Evolutionary conservation across 768 basidiomycete genomes (phyloP), one percentile per base, ranked within the genome.

Genomic region (Suillus hirtellus): DNA sequence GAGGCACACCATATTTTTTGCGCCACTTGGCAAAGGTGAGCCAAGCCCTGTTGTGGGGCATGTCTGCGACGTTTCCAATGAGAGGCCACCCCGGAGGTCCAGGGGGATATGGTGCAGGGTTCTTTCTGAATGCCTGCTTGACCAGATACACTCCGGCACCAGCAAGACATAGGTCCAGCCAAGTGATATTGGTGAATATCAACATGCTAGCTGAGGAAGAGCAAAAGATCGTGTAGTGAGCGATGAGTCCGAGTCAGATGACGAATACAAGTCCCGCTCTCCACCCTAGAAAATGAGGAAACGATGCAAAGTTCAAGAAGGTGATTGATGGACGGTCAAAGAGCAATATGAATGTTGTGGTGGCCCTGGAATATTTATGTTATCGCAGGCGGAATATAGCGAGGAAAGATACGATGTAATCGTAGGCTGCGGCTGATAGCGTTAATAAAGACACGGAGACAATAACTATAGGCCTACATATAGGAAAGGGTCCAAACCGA

Each of bases 41-140:
- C 81, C 82, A 84, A 43, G 79, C 78, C 59, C 79, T 80, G 42
- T 66, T 63, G 35, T 77, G 73, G 27, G 83, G 83, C 78, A 84
- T 81, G 62, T 83, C 81, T 1, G 80, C 70, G 9, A 84, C 67
- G 60, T 84, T 84, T 19, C 80, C 82, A 34, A 84, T 62, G 17
- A 84, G 47, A 6, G 83, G 82, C 46, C 78, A 68, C 31, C 73
- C 74, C 54, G 72, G 78, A 10, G 83, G 83, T 2, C 83, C 83
- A 0, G 83, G 83, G 17, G 83, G 83, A 46, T 80, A 69, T 7
- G 73, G 72, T 0, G 70, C 70, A 15, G 55, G 69, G 5, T 59
- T 63, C 58, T 69, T 73, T 38, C 62, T 21, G 31, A 72, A 21
- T 1, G 66, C n/a, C 61, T 62, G 67, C 27, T 68, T 73, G 64